Evolutionary conservation across 2,329 filamentous ascomycete genomes (phyloP), one percentile per base, ranked within the genome.

Genomic region (Sclerotinia trifoliorum): DNA sequence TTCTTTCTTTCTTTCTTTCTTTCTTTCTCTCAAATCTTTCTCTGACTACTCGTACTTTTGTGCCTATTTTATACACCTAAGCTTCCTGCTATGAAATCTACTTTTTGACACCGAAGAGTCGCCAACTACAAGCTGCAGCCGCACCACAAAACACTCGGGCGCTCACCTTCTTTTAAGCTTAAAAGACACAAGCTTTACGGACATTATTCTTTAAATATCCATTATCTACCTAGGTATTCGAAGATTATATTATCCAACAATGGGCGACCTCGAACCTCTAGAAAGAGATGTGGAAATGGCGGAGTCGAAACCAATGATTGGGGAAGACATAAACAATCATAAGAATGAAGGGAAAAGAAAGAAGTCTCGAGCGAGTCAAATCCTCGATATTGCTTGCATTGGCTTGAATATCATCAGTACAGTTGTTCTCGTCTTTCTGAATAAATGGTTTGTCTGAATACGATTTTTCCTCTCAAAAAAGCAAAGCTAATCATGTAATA

Each of bases 321-420:
- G 70, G n/a, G 69, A 73, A 26, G 44, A 68, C 17, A 15, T 46
- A 15, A 17, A 54, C 26, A 29, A 17, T 7, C 49, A 63, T 10
- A 69, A 65, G 54, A 66, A 68, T 17, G 62, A 69, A 64, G 44
- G 42, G 48, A 60, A 54, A 19, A 55, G 62, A 15, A 57, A 62
- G 49, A 71, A 70, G 61, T 55, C 66, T 29, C 17, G 69, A 10
- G 68, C 68, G n/a, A 73, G 64, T 46, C 68, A 68, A 42, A 39
- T 73, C 1, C 63, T 76, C 26, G 73, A 77, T 65, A 70, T 65
- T 24, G 63, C 67, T 44, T 77, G 80, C 74, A 81, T 82, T 64
- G 75, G 73, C 3, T 73, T 82, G 70, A 82, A 82, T 73, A 81
- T 80, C 51, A 70, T 79, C 6, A 80, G 79, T 39, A 82, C 80